A percentile compares a stretch with the other conserved stretches of the same genome.
Evolutionary conservation across 2,329 filamentous ascomycete species (phyloP).

Genomic region (Acrocalymma vagum): DNA sequence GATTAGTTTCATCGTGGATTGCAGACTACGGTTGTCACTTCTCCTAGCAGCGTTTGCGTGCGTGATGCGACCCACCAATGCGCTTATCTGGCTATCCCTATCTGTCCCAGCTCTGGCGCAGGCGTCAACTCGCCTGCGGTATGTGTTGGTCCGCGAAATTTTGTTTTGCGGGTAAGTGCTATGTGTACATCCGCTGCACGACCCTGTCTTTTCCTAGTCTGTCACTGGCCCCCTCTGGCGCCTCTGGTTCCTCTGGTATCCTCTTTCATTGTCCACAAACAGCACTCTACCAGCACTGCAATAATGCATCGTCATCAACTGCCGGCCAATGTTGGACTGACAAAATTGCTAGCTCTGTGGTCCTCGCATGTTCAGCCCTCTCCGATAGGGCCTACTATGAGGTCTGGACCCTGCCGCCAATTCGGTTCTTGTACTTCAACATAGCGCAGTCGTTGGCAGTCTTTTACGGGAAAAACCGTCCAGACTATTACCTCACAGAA

Average conservation of each 20-base stretch:
- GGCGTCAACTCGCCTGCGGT: conserved; percentile 54
- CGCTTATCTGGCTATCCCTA: conserved; percentile 82
- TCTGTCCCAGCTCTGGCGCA: conserved; percentile 61
- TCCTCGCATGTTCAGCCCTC: conserved; percentile 70
- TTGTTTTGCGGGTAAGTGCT: conserved; percentile 64
- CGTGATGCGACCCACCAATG: conserved; percentile 87
- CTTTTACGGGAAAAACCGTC: conserved; percentile 90
- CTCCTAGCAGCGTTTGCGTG: conserved; percentile 82
- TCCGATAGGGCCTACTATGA: conserved; percentile 84
- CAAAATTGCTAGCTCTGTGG: conserved; percentile 56
- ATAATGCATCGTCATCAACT: conserved; percentile 14
- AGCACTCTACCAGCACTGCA: conserved; percentile 11
- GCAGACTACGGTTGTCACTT: conserved; percentile 64
- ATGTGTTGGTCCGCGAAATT: conserved; percentile 69
- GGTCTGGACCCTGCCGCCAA: conserved; percentile 86
- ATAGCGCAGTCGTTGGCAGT: conserved; percentile 84
- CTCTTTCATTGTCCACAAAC: conserved; percentile 14
- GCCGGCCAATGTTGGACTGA: conserved; percentile 26
- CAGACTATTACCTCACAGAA: conserved; percentile 93
- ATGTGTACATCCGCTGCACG: conserved; percentile 19
- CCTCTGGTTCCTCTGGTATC: too few relatives aligned
- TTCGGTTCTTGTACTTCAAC: conserved; percentile 91
- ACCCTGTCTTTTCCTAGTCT: conserved; percentile 11
- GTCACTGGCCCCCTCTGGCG: too few relatives aligned
- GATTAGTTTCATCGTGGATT: conserved; percentile 31